Conservation (phyloP, 2,329 filamentous ascomycete genomes). For the Sclerotinia minor region DNA sequence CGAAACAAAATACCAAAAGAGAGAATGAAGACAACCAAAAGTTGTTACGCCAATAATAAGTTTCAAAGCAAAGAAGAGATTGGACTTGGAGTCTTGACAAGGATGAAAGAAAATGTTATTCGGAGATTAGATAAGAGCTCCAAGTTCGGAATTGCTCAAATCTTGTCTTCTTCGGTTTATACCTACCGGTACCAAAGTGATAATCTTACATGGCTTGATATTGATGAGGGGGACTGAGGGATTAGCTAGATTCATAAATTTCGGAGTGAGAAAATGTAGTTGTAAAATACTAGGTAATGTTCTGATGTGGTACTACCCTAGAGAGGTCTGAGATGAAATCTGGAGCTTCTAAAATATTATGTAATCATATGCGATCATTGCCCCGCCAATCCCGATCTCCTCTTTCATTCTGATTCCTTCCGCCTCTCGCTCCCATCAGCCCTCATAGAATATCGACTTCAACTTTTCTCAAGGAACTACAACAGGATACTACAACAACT, state of each 20-base stretch:
- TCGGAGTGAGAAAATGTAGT: not conserved
- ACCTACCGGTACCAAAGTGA: not conserved
- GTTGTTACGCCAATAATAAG: too few species aligned
- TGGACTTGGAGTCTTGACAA: not conserved
- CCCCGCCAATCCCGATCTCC: conserved; percentile 10
- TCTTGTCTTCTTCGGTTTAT: not conserved
- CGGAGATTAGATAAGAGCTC: conserved; percentile 18
- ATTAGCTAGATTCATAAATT: not conserved
- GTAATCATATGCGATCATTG: not conserved
- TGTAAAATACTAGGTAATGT: not conserved
- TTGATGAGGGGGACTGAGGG: too few species aligned
- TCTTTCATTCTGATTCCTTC: not conserved
- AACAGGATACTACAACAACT: not conserved
- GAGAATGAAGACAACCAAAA: not conserved
- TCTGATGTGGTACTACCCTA: too few species aligned
- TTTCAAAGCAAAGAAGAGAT: not conserved
- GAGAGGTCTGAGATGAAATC: not conserved
- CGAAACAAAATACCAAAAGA: not conserved
- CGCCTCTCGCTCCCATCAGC: conserved; percentile 3
- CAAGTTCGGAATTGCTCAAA: not conserved
- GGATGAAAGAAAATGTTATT: conserved; percentile 4
- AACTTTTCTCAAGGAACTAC: not conserved
- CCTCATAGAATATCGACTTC: not conserved
- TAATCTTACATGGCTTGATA: too few species aligned
- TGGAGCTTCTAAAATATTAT: conserved; percentile 4